Percentiles rank a stretch among this genome's conserved stretches.
Evolutionary conservation across 257 asterid species (phyloP).

Genomic region (Solanum lycopersicoides): DNA sequence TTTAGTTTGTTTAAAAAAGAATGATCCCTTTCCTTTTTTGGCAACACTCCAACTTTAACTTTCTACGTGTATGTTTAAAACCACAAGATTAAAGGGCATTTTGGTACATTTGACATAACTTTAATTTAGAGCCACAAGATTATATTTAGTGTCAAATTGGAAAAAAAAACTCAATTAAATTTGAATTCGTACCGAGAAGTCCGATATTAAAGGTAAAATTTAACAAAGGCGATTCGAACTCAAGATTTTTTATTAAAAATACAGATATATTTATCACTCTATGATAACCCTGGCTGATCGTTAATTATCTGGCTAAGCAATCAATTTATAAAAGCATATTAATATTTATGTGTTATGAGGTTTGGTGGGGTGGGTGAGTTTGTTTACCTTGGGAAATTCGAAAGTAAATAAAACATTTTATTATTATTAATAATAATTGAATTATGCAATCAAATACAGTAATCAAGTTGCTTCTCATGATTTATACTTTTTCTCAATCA

Average conservation of each 20-base stretch:
- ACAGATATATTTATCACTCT: fast-evolving
- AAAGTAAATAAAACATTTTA: neutral
- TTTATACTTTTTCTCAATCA: neutral
- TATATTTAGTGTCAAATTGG: neutral
- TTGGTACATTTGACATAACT: too few relatives aligned
- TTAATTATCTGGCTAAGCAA: neutral
- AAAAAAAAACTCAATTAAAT: too few relatives aligned
- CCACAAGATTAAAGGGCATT: too few relatives aligned
- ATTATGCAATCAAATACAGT: neutral
- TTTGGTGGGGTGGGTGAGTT: neutral
- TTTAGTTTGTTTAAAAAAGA: too few relatives aligned
- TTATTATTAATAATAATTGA: neutral
- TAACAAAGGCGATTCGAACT: fast-evolving
- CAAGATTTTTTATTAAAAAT: too few relatives aligned
- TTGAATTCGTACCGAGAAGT: fast-evolving
- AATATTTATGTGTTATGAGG: neutral
- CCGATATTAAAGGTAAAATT: fast-evolving
- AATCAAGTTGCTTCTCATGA: neutral
- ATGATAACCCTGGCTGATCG: fast-evolving
- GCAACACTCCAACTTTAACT: too few relatives aligned
- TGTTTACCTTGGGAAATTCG: neutral
- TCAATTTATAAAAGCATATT: neutral
- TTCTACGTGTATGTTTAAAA: too few relatives aligned
- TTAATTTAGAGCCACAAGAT: too few relatives aligned
- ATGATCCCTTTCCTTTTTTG: too few relatives aligned